Base-by-base conservation (phyloP, 192 early-diverging fungal genomes). In the Kickxella alabastrina region DNA sequence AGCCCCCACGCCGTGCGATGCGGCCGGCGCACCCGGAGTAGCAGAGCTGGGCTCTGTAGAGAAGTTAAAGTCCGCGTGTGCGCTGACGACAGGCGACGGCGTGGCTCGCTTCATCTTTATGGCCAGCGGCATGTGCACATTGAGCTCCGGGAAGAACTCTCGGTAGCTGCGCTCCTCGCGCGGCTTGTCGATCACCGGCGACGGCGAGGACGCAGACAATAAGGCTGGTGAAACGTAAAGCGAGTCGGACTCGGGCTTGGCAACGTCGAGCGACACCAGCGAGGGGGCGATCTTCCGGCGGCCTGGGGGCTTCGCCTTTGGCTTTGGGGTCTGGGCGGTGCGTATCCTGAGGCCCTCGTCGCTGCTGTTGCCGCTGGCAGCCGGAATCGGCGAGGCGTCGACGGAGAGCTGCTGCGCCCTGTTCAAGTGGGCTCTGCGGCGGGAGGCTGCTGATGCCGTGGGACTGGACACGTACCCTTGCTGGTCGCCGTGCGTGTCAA, bases 161-260 rank as follows among this genome's bases (percentile, higher is more conserved):
- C 78, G 70, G 58, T 84, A 93, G 15, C 87, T 80, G 37, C 85
- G 81, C 66, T 96, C 93, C 68, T 96, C 93, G 39, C 89, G 78
- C 23, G 91, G 93, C 47, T 86, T 84, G 15, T 76, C 73, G 32
- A 69, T 60, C 10, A 54, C 43, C 9, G 66, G 48, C 31, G 62
- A 54, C 4, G 58, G 55, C 21, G 55, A 50, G 15, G 37, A 14
- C 2, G 28, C 27, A 10, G 27, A 19, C 10, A 38, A 24, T n/a
- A 55, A 34, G 9, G 53, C 52, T 37, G 51, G 26, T 21, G 51
- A 38, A 13, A 15, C 28, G 28, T n/a, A 31, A 28, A 15, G 28
- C 27, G 46, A 27, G 22, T 31, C 46, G 4, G 5, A 27, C 26
- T 17, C 40, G 43, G 6, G 17, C 2, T 23, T 18, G 22, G 13